Evolutionary conservation across 352 stramenopile species (phyloP), one percentile per base, ranked within the genome.

Genomic region (Globisporangium nagaii): DNA sequence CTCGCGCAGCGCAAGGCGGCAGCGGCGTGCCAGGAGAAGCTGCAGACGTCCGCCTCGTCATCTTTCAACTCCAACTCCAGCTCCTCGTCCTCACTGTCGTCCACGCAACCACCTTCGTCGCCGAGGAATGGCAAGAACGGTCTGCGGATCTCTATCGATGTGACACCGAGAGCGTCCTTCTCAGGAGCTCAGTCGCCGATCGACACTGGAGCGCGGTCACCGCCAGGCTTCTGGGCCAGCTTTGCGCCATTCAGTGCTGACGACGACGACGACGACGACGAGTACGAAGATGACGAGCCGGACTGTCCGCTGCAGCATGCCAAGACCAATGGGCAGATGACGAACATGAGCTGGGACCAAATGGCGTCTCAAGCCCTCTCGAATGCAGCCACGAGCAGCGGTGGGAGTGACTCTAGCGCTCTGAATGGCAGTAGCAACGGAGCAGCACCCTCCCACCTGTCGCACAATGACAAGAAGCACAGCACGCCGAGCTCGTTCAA

Each of bases 151-250:
- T 84, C 73, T 17, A 90, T 86, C 37, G 74, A 84, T 31, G 53
- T 71, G 35, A 49, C 64, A 15, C 65, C 68, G 41, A 58, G 34
- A 22, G 65, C 68, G 28, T 60, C 63, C 17, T 58, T 45, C 12
- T 58, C 37, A 3, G 43, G 31, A 2, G 56, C 52, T 15, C 19
- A 50, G 8, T 79, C 74, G 12, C 69, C 68, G 30, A 48, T 63
- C 41, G 65, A 70, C 53, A 82, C 66, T 56, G 73, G 74, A 25
- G 71, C 74, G 10, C 65, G 68, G 19, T 92, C 81, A 12, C 81
- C 81, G 2, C 81, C 81, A 28, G 81, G 81, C 5, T 92, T 92
- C 39, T 92, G 79, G 81, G 81, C 81, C 30, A 90, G 74, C 27
- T 84, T 78, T 54, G 78, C 73, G 36, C 81, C 81, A 7, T 90